These are phyloP conservation scores for Calendula officinalis DNA, from an alignment of 129 eudicot genomes.

Conservation along the genomic window DNA sequence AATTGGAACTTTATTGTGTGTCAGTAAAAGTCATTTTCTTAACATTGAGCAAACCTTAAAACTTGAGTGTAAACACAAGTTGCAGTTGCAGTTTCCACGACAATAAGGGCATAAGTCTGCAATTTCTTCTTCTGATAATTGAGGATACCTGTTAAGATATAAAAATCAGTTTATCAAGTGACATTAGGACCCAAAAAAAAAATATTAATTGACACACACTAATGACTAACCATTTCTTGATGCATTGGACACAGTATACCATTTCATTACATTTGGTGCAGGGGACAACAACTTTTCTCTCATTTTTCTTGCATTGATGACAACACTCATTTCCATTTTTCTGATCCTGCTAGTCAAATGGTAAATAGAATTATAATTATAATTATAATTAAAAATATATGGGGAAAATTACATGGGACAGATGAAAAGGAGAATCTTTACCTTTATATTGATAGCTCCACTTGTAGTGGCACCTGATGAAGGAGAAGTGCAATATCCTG, in stretches of 20 bases:
- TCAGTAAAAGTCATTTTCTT: too few species aligned
- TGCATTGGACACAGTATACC: conserved; percentile 68
- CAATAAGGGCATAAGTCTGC: conserved; percentile 36
- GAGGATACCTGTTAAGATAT: conserved; percentile 39
- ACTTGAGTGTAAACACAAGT: conserved; percentile 35
- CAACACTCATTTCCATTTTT: conserved; percentile 42
- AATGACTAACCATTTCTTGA: conserved; percentile 57
- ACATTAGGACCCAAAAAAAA: conserved; percentile 2
- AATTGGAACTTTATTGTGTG: too few species aligned
- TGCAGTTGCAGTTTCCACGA: conserved; percentile 41
- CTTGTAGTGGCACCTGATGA: conserved; percentile 32
- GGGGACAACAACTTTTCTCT: conserved; percentile 60
- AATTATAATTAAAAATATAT: conserved; percentile 13
- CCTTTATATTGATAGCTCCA: conserved; percentile 23
- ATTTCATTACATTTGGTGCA: conserved; percentile 60
- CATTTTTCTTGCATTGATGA: conserved; percentile 74
- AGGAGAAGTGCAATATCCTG: too few species aligned
- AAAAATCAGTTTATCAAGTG: conserved; percentile 6
- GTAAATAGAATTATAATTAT: too few species aligned
- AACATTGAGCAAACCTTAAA: conserved; percentile 29
- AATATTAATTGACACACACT: conserved; percentile 3
- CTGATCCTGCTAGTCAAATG: conserved; percentile 26
- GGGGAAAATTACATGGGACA: not conserved
- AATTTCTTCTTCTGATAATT: conserved; percentile 35
- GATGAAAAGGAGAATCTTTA: conserved; percentile 14